These are phyloP conservation scores for Debaryomyces prosopidis DNA, from an alignment of 805 yeast genomes.

Conservation along the genomic window DNA sequence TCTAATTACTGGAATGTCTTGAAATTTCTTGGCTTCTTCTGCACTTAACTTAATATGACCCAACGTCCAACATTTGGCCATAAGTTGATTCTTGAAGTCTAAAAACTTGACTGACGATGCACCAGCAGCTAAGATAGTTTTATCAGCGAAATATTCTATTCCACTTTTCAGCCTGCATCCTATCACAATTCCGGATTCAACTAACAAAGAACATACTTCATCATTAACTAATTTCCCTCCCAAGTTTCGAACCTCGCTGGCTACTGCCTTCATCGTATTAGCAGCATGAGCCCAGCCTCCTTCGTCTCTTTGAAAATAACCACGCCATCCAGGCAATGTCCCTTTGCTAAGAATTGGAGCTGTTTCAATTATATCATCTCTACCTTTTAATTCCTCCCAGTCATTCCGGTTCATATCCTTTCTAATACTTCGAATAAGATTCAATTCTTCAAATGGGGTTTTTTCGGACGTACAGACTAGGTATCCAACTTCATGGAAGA, in stretches of 20 bases:
- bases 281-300: not conserved
- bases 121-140: constrained; percentile 35
- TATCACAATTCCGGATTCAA: too few relatives aligned
- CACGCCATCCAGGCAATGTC: constrained; percentile 27
- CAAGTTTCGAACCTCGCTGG: not conserved
- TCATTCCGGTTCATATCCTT: too few relatives aligned
- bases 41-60: constrained; percentile 36
- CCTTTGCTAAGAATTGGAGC: constrained; percentile 17
- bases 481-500: constrained; percentile 11
- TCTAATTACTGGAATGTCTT: constrained; percentile 43
- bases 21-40: constrained; percentile 33
- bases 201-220: too few relatives aligned
- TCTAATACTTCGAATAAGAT: too few relatives aligned
- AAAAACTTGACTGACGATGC: constrained; percentile 37
- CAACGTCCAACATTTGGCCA: constrained; percentile 37
- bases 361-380: too few relatives aligned
- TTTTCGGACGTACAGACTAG: not conserved
- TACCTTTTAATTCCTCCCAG: too few relatives aligned
- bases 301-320: constrained; percentile 25
- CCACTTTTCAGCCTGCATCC: not conserved
- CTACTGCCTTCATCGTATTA: too few relatives aligned
- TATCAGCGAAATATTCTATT: constrained; percentile 27
- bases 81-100: constrained; percentile 27
- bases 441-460: too few relatives aligned
- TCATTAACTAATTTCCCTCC: not conserved